phyloP scores from a whole-genome alignment of 2,329 filamentous ascomycete species.

The Penicillium janthinellum region DNA sequence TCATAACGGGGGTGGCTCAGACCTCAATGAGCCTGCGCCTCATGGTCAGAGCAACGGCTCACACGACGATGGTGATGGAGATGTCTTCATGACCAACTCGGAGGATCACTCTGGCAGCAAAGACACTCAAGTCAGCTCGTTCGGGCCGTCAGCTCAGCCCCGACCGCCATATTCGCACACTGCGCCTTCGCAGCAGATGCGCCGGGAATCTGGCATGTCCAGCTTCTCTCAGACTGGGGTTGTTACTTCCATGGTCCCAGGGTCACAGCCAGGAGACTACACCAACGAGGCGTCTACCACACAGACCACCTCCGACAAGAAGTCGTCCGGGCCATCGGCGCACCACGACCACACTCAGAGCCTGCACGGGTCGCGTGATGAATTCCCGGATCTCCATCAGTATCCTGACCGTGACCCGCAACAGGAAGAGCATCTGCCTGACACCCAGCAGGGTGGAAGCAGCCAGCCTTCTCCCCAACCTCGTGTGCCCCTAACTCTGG shows the following conservation, averaged over 20 bases:
- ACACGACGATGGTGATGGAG: slow-evolving; percentile 53
- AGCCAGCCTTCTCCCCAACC: slow-evolving; percentile 37
- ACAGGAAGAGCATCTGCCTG: slow-evolving; percentile 63
- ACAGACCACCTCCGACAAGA: slow-evolving; percentile 77
- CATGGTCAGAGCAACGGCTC: slow-evolving; percentile 60
- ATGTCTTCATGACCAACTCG: slow-evolving; percentile 64
- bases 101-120: slow-evolving; percentile 45
- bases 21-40: slow-evolving; percentile 39
- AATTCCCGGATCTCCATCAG: slow-evolving; percentile 57
- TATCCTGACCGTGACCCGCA: slow-evolving; percentile 54
- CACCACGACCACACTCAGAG: slow-evolving; percentile 67
- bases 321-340: slow-evolving; percentile 62
- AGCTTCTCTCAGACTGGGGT: slow-evolving; percentile 53
- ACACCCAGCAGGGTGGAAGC: slow-evolving; percentile 59
- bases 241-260: slow-evolving; percentile 60
- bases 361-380: slow-evolving; percentile 47
- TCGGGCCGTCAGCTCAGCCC: slow-evolving; percentile 54
- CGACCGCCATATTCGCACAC: slow-evolving; percentile 50
- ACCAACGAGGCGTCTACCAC: slow-evolving; percentile 91
- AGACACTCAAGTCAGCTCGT: slow-evolving; percentile 51
- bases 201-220: slow-evolving; percentile 49
- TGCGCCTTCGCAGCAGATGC: slow-evolving; percentile 49
- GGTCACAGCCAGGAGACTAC: slow-evolving; percentile 63
- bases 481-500: slow-evolving; percentile 26
- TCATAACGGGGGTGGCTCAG: slow-evolving; percentile 47